Evolutionary conservation across 345 rosid genomes (phyloP), one percentile per base, ranked within the genome.

Genomic region (Laguncularia racemosa): DNA sequence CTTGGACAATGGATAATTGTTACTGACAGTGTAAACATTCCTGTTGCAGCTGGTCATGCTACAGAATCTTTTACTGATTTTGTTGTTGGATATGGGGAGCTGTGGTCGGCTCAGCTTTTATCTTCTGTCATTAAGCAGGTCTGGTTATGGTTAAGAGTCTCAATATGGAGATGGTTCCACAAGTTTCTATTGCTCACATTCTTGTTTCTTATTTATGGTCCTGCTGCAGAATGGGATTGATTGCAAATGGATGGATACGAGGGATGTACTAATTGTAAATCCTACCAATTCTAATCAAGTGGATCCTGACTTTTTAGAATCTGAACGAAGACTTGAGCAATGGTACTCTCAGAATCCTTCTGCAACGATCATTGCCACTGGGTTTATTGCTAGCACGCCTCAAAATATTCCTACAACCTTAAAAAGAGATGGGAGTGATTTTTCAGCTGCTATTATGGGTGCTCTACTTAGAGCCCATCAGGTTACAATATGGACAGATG

Each of bases 371-470:
- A 71, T 95, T 70, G 97, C 97, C 2, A 85, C 99, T 57, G 99
- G 99, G 63, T 95, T 95, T 79, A 95, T 95, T 58, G 99, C 99
- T 61, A 95, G 97, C 65, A 90, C 99, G 16, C 91, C 91, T 16
- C 78, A 88, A 59, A 90, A 84, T 53, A 90, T 95, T 69, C 99
- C 99, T 46, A 90, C 97, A 58, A 95, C 99, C 58, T 71, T 95
- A 76, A 95, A 95, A 79, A 78, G 99, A 71, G 99, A 95, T 72
- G 99, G 99, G 55, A 95, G 99, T 73, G 99, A 95, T 72, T 95
- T 95, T 71, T 95, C 96, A 15, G 99, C 99, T 14, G 97, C 99
- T 47, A 90, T 95, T 53, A 84, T 95, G 73, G 96, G 99, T 59
- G 90, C 99, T 67, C 52, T 95, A 6, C 50, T 95, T 56, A 81